These are phyloP conservation scores for Ustilago xerochloae DNA, from an alignment of 1,284 basidiomycete species.

Conservation along the genomic window DNA sequence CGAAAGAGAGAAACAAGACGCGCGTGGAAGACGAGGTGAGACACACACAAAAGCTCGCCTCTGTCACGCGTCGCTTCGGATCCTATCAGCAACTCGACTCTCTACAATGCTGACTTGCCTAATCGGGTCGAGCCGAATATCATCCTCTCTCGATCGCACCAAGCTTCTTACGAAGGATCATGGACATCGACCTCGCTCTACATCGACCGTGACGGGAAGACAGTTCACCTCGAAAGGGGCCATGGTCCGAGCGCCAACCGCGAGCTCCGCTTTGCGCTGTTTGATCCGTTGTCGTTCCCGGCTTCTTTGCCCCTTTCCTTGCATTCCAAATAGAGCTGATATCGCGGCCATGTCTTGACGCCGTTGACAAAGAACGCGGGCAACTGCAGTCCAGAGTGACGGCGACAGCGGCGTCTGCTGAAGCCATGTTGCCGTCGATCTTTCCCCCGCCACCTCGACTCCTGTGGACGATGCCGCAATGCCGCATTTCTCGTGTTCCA, in stretches of 20 bases:
- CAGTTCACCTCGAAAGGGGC: not conserved
- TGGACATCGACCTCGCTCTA: no score
- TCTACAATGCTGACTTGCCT: not conserved
- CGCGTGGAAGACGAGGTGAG: not conserved
- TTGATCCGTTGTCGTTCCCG: not conserved
- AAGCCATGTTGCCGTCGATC: not conserved
- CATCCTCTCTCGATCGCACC: no score
- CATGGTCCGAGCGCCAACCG: not conserved
- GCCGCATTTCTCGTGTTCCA: not conserved
- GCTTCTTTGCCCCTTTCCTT: not conserved
- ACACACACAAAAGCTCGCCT: not conserved
- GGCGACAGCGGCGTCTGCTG: not conserved
- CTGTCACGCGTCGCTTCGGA: not conserved
- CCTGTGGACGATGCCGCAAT: not conserved
- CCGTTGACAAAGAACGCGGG: no score
- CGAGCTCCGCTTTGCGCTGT: not conserved
- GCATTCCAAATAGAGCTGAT: not conserved
- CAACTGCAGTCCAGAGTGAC: not conserved
- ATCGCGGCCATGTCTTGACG: no score
- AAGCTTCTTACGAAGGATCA: no score
- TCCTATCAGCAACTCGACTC: no score
- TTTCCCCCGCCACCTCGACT: not conserved
- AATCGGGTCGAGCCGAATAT: no score
- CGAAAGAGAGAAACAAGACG: not conserved
- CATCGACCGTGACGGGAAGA: not conserved